A percentile compares a stretch with the other conserved stretches of the same genome.
These are phyloP conservation scores for Phytophthora macrochlamydospora DNA, from an alignment of 352 stramenopile species.

Conservation along the genomic window DNA sequence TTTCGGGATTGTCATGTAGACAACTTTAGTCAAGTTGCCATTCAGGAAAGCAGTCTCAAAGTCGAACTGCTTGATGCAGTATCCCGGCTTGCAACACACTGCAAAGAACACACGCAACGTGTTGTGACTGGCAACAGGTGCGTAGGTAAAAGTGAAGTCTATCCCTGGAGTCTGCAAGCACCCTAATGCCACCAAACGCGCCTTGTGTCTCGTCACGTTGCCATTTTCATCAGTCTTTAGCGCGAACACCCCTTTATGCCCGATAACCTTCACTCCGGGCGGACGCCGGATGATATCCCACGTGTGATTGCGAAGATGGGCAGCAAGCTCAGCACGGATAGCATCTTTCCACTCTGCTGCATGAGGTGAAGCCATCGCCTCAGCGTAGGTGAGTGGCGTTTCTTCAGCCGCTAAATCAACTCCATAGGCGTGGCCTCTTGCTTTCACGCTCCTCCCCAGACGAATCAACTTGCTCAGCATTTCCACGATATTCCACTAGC, in stretches of 20 bases:
- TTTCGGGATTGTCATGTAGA: conserved; percentile 25
- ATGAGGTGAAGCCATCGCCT: conserved; percentile 16
- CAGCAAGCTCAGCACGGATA: background rate
- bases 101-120: conserved; percentile 30
- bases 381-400: conserved; percentile 8
- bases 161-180: conserved; percentile 22
- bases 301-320: conserved; percentile 15
- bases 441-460: conserved; percentile 3
- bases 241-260: conserved; percentile 24
- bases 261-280: conserved; percentile 14
- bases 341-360: conserved; percentile 1
- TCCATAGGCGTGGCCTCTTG: conserved; percentile 6
- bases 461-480: background rate
- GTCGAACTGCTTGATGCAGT: conserved; percentile 20
- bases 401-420: conserved; percentile 6
- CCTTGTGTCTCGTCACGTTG: conserved; percentile 23
- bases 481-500: background rate
- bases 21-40: conserved; percentile 27
- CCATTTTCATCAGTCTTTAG: conserved; percentile 21
- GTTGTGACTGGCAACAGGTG: conserved; percentile 28
- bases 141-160: conserved; percentile 29
- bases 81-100: conserved; percentile 9
- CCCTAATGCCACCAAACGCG: conserved; percentile 18
- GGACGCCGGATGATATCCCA: conserved; percentile 9
- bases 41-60: conserved; percentile 41